These are phyloP conservation scores for Paramecium primaurelia DNA, from an alignment of 73 alveolate species.

Conservation along the genomic window DNA sequence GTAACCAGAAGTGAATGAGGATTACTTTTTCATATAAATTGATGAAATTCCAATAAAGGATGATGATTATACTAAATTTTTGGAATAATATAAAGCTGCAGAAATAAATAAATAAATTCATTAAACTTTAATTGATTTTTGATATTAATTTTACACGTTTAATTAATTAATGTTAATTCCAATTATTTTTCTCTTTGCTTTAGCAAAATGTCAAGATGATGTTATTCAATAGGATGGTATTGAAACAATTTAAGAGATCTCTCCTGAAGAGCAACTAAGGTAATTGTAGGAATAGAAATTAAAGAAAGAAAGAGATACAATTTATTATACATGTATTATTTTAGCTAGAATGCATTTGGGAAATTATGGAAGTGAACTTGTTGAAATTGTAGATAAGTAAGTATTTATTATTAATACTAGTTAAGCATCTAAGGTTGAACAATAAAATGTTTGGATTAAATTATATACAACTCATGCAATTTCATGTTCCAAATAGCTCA, in stretches of 20 bases:
- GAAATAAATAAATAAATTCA: background rate
- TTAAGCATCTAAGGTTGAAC: background rate
- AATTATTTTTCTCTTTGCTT: background rate
- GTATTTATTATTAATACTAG: background rate
- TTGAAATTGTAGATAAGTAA: background rate
- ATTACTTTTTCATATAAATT: background rate
- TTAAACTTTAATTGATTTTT: background rate
- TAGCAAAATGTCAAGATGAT: background rate
- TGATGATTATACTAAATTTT: background rate
- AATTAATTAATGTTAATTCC: background rate
- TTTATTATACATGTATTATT: background rate
- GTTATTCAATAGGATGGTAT: background rate
- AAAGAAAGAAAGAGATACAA: background rate
- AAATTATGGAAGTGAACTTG: constrained; percentile 9
- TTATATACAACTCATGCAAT: background rate
- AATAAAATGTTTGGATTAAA: constrained; percentile 13
- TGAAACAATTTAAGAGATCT: background rate
- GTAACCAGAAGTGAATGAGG: background rate
- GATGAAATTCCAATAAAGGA: background rate
- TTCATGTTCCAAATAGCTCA: background rate
- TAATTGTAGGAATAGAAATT: background rate
- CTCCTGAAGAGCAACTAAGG: background rate
- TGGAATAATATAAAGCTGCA: background rate
- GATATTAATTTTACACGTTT: background rate
- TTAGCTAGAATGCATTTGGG: constrained; percentile 43